phyloP scores from a whole-genome alignment of 2,329 filamentous ascomycete genomes.

The Talaromyces sp. region DNA sequence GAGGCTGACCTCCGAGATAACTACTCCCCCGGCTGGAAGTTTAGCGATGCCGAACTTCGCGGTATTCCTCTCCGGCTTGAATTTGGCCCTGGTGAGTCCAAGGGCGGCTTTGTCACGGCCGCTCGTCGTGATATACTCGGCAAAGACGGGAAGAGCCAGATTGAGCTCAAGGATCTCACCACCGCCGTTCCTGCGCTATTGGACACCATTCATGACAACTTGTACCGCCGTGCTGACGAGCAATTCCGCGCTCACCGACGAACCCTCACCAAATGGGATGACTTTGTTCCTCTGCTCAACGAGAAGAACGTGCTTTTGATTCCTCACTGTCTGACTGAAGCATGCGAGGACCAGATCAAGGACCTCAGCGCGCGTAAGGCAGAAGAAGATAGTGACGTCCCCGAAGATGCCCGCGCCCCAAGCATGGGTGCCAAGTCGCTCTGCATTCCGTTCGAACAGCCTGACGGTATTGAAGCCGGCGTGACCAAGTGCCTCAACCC shows the following conservation, averaged over 20 bases:
- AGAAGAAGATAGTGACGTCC: constrained; percentile 55
- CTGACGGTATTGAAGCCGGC: constrained; percentile 68
- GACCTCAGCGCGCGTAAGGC: constrained; percentile 74
- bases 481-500: constrained; percentile 91
- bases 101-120: constrained; percentile 74
- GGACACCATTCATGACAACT: constrained; percentile 81
- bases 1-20: constrained; percentile 81
- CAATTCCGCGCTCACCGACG: constrained; percentile 76
- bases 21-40: constrained; percentile 94
- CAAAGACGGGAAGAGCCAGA: constrained; percentile 67
- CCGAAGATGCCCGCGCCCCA: constrained; percentile 67
- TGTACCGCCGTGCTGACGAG: constrained; percentile 69
- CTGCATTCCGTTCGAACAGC: constrained; percentile 81
- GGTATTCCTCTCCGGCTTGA: constrained; percentile 91
- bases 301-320: constrained; percentile 89
- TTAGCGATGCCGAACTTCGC: constrained; percentile 97
- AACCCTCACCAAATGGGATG: constrained; percentile 77
- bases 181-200: constrained; percentile 73
- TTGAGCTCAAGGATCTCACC: constrained; percentile 67
- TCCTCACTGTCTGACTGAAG: constrained; percentile 75
- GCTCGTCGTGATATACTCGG: constrained; percentile 73
- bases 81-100: constrained; percentile 90
- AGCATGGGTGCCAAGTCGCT: constrained; percentile 72
- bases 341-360: constrained; percentile 94
- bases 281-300: constrained; percentile 86